Evolutionary conservation across 345 rosid genomes (phyloP).

Genomic region (Cardiospermum halicacabum): DNA sequence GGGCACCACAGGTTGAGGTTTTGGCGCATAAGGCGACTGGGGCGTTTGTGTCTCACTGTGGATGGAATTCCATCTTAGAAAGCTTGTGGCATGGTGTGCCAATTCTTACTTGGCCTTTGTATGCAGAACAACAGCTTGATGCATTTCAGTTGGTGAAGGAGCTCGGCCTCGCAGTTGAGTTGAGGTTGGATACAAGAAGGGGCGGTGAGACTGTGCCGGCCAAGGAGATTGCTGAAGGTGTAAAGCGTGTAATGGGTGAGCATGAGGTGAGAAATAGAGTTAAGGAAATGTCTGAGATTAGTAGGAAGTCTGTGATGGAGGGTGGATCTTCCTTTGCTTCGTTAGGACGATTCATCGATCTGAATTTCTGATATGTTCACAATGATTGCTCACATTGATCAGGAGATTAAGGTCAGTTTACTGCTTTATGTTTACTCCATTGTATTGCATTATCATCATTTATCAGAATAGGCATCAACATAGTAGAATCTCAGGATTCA

Average conservation of each 20-base stretch:
- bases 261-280: background rate
- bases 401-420: slow-evolving; percentile 29
- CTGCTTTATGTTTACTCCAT: slow-evolving; percentile 38
- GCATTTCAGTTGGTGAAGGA: slow-evolving; percentile 45
- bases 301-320: background rate
- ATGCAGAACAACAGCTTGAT: slow-evolving; percentile 45
- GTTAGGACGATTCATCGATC: no score
- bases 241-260: slow-evolving; percentile 1
- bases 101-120: slow-evolving; percentile 41
- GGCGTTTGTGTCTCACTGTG: slow-evolving; percentile 46
- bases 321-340: slow-evolving; percentile 40
- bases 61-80: slow-evolving; percentile 47
- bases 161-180: slow-evolving; percentile 28
- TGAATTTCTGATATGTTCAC: slow-evolving; percentile 11
- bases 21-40: slow-evolving; percentile 27
- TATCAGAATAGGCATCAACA: background rate
- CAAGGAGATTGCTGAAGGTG: slow-evolving; percentile 32
- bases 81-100: slow-evolving; percentile 46
- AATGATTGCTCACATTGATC: slow-evolving; percentile 37
- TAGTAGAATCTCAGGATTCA: slow-evolving; percentile 15
- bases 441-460: slow-evolving; percentile 30
- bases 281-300: background rate
- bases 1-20: slow-evolving; percentile 42
- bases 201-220: slow-evolving; percentile 21
- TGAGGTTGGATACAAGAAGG: slow-evolving; percentile 27